These are phyloP conservation scores for Solanum sejunctum DNA, from an alignment of 257 asterid genomes.

Conservation along the genomic window DNA sequence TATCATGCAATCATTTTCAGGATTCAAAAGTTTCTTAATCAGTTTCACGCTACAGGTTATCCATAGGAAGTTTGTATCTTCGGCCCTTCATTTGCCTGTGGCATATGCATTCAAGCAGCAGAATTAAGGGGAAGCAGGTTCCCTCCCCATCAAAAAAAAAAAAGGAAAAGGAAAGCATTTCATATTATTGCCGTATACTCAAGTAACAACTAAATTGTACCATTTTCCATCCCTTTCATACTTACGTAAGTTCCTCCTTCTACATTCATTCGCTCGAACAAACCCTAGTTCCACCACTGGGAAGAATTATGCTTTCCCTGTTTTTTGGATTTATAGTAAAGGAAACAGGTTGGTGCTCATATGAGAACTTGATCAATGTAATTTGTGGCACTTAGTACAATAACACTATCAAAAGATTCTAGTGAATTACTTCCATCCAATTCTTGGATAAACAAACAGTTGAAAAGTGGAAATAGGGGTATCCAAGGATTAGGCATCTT, in stretches of 20 bases:
- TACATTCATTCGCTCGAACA: background rate
- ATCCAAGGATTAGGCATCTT: background rate
- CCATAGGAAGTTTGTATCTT: background rate
- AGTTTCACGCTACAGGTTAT: background rate
- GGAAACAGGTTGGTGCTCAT: background rate
- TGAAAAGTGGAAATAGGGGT: background rate
- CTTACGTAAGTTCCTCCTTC: background rate
- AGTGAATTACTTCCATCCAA: background rate
- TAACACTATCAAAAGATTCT: background rate
- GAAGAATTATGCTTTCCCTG: background rate
- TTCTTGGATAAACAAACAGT: background rate
- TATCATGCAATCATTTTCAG: background rate
- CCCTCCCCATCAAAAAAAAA: background rate
- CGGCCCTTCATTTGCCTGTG: background rate
- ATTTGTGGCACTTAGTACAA: background rate
- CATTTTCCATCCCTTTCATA: background rate
- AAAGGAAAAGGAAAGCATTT: background rate
- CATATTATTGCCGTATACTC: background rate
- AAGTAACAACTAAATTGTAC: background rate
- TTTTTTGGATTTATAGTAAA: background rate
- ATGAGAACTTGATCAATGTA: background rate
- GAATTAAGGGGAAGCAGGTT: background rate
- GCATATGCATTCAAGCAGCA: background rate
- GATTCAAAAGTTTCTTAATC: background rate
- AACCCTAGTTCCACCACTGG: background rate